Evolutionary conservation across 2,329 filamentous ascomycete genomes (phyloP), one percentile per base, ranked within the genome.

Genomic region (Penicillium glabrum): DNA sequence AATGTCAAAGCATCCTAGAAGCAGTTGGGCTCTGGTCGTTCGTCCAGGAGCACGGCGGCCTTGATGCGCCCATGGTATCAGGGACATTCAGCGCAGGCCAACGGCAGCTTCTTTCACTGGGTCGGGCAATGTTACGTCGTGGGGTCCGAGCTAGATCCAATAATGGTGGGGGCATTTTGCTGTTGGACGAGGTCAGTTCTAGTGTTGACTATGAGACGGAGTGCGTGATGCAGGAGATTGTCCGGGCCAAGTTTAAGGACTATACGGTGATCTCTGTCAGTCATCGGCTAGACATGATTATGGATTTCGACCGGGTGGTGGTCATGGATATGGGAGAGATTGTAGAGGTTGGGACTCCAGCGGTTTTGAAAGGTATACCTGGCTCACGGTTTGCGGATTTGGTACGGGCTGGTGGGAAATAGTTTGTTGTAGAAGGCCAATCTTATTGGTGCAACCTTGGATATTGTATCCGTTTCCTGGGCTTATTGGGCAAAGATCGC

Each of bases 191-290:
- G 68, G 86, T 85, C 2, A 88, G 86, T 3, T 85, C 85, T 3
- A 85, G 82, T 0, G 86, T 88, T 50, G 86, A 88, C 55, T 79
- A 80, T 46, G 78, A 76, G 54, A 88, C 86, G 1, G 85, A 86
- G 0, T 76, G 77, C 21, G 77, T 78, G 23, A 85, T 87, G 54
- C 85, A 88, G 69, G 74, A 80, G 14, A 76, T 87, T 2, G 67
- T 88, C 39, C 71, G 84, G 16, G 69, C 73, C 9, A 82, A 83
- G 60, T 76, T 86, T 45, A 70, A 75, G 11, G 78, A 78, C 26
- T 75, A 81, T 24, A 88, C 86, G 0, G 84, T 88, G 2, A 85
- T 88, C 43, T 86, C 85, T 0, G 87, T 88, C 67, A 85, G 86
- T n/a, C 86, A 88, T 68, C 79, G 85, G 1, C 73, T 87, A 1